These are phyloP conservation scores for Lactuca sativa DNA, from an alignment of 129 eudicot genomes.

Conservation along the genomic window DNA sequence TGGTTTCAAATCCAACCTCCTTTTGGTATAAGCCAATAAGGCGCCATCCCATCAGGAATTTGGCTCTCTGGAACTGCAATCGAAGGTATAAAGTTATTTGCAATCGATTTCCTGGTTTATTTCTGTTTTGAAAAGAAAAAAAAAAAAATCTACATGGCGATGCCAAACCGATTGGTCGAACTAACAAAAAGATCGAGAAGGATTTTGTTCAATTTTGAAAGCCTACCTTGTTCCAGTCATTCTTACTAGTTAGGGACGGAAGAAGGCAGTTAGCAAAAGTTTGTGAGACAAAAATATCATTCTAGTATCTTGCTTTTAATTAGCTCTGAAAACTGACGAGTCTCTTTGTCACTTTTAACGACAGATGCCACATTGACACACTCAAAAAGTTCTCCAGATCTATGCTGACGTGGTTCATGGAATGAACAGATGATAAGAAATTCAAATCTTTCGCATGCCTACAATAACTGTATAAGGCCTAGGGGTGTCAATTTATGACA, in stretches of 20 bases:
- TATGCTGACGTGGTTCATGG: no score
- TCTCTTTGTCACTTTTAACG: background rate
- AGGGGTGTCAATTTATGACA: no score
- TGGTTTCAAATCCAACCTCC: slow-evolving; percentile 10
- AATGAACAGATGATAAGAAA: background rate
- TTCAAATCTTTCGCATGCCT: background rate
- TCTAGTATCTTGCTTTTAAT: no score
- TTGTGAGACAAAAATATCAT: no score
- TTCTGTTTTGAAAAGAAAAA: background rate
- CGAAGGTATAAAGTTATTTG: slow-evolving; percentile 26
- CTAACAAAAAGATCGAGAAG: background rate
- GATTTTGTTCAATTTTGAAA: no score
- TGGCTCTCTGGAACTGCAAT: background rate
- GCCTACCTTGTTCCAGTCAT: no score
- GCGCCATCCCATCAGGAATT: no score
- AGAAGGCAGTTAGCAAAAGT: no score
- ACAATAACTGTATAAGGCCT: background rate
- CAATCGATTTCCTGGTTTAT: background rate
- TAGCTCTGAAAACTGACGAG: background rate
- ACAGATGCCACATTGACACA: background rate
- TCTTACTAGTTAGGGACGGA: no score
- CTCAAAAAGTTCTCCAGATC: background rate
- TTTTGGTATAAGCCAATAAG: no score
- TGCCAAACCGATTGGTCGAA: background rate
- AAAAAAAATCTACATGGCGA: background rate